Base-by-base conservation (phyloP, 257 asterid species). In the Gentiana dahurica region DNA sequence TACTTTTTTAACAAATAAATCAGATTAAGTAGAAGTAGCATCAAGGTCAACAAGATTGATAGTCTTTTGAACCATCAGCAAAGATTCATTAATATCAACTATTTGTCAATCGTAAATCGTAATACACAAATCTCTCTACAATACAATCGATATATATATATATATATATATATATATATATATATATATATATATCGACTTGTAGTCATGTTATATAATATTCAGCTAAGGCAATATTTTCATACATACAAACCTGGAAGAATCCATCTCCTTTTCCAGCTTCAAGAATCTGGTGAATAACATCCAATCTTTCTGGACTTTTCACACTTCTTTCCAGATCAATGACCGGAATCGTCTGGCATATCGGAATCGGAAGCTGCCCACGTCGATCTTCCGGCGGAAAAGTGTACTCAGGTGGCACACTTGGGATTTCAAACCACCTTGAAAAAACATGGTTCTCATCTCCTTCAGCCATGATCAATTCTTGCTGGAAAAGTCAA, bases 361-460 rank as follows among this genome's bases (percentile, higher is more conserved):
- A 74, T 34, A 65, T 5, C 1, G 78, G 79, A 68, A 75, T 57
- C 7, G 64, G 66, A 12, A 54, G 48, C 3, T 65, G 62, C 1
- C 88, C 95, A 2, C 91, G 84, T 37, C 86, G 75, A 24, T 66
- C 67, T 61, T 74, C 76, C 11, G 0, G 11, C 9, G 82, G 50
- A 56, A 85, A 76, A 44, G 55, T 55, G 62, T 77, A 77, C 47
- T 69, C 74, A 12, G 56, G 52, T 12, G 88, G 84, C 46, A 85
- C 91, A 52, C 68, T 57, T 75, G 73, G 57, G 52, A 85, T 81
- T 61, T 72, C 24, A 50, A 61, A 81, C 94, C 86, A 81, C 64
- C 65, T 69, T 54, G 70, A 7, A 24, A 24, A 24, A 15, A 38
- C 57, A 45, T 46, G 54, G 43, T 58, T 63, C 47, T 59, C 1